Evolutionary conservation across 495 filamentous ascomycete genomes (phyloP).

Genomic region (Choiromyces venosus): DNA sequence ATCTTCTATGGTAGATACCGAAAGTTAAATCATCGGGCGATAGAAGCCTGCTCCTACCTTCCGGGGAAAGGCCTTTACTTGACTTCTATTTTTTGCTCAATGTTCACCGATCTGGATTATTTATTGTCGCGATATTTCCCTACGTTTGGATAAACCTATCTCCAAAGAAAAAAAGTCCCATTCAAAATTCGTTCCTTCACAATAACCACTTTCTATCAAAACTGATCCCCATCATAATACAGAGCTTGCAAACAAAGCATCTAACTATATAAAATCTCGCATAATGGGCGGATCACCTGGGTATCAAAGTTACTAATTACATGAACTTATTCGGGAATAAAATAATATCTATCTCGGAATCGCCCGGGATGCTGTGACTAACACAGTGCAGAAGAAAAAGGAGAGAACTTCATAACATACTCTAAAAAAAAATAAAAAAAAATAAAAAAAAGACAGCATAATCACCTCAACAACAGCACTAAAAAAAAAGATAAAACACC

Average conservation of each 20-base stretch:
- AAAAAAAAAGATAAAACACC: constrained; percentile 28
- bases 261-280: background rate
- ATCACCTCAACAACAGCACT: constrained; percentile 22
- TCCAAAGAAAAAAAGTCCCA: background rate
- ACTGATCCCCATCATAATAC: background rate
- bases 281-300: background rate
- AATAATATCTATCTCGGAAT: constrained; percentile 2
- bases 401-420: constrained; percentile 2
- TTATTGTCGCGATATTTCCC: background rate
- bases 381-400: constrained; percentile 14
- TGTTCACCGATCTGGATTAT: background rate
- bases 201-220: background rate
- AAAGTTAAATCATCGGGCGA: constrained; percentile 14
- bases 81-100: background rate
- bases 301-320: constrained; percentile 5
- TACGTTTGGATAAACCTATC: background rate
- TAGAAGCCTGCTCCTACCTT: background rate
- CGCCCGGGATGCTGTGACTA: background rate
- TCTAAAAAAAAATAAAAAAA: constrained; percentile 34
- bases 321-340: constrained; percentile 1
- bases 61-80: background rate
- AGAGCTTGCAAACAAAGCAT: background rate
- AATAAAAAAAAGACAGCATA: constrained; percentile 36
- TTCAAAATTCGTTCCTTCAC: background rate
- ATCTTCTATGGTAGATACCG: constrained; percentile 28